A percentile compares a stretch with the other conserved stretches of the same genome.
phyloP scores from a whole-genome alignment of 805 yeast species.

The Lachancea waltii region DNA sequence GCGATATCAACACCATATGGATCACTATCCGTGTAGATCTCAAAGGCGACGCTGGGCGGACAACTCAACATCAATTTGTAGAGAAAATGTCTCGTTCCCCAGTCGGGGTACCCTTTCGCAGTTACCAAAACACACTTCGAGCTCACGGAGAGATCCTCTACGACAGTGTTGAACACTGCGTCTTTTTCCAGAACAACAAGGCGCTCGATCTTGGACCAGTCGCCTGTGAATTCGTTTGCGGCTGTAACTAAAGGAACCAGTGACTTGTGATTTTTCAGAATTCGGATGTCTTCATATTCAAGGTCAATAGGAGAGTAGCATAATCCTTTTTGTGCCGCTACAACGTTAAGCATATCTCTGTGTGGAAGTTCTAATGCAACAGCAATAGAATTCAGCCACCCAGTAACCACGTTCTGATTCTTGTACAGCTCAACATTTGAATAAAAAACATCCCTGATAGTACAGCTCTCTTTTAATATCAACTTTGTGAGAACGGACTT shows the following conservation, averaged over 20 bases:
- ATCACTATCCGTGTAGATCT: slow-evolving; percentile 57
- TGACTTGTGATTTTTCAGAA: background rate
- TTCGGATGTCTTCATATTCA: background rate
- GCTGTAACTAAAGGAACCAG: slow-evolving; percentile 39
- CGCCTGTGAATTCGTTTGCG: background rate
- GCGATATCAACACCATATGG: slow-evolving; percentile 60
- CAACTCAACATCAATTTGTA: slow-evolving; percentile 18
- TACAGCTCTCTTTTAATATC: slow-evolving; percentile 11
- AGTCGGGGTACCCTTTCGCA: slow-evolving; percentile 69
- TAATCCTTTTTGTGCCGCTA: slow-evolving; percentile 59
- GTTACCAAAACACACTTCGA: slow-evolving; percentile 38
- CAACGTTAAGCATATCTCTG: slow-evolving; percentile 25
- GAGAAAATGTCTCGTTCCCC: slow-evolving; percentile 43
- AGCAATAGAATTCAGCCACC: slow-evolving; percentile 36
- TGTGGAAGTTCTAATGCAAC: slow-evolving; percentile 38
- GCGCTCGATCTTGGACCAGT: slow-evolving; percentile 2
- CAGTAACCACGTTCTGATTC: slow-evolving; percentile 40
- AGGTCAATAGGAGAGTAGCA: slow-evolving; percentile 7
- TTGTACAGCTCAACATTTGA: slow-evolving; percentile 49
- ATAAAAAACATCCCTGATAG: slow-evolving; percentile 53
- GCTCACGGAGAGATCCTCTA: slow-evolving; percentile 6
- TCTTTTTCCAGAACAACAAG: slow-evolving; percentile 49
- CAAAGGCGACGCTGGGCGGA: slow-evolving; percentile 31
- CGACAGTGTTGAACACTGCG: slow-evolving; percentile 38
- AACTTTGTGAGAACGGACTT: slow-evolving; percentile 11